phyloP scores from a whole-genome alignment of 1,284 basidiomycete genomes.

The Ustilago nuda region DNA sequence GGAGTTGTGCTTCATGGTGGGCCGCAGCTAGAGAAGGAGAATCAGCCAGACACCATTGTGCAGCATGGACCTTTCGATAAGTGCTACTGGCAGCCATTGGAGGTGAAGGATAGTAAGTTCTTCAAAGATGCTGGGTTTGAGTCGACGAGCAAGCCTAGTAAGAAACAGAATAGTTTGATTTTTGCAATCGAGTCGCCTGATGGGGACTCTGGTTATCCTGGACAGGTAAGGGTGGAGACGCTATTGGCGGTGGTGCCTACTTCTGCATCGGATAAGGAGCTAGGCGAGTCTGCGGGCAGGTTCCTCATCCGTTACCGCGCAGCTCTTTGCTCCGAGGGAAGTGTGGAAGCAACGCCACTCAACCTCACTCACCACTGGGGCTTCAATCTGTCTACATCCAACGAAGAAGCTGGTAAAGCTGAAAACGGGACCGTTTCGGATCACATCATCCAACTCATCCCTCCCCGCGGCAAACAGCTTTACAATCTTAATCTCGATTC shows the following conservation, averaged over 20 bases:
- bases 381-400: constrained; percentile 58
- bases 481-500: constrained; percentile 55
- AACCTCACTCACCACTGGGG: constrained; percentile 68
- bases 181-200: constrained; percentile 57
- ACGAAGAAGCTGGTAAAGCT: constrained; percentile 24
- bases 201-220: constrained; percentile 62
- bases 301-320: constrained; percentile 61
- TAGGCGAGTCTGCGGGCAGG: constrained; percentile 47
- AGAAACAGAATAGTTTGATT: constrained; percentile 37
- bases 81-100: constrained; percentile 54
- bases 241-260: constrained; percentile 45
- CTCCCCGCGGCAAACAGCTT: constrained; percentile 28
- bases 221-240: constrained; percentile 57
- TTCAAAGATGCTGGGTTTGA: constrained; percentile 36
- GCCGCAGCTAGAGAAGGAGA: constrained; percentile 38
- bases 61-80: constrained; percentile 63
- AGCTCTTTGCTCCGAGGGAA: constrained; percentile 33
- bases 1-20: constrained; percentile 64
- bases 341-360: constrained; percentile 57
- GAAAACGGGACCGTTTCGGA: constrained; percentile 46
- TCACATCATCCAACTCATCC: constrained; percentile 54
- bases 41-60: constrained; percentile 24
- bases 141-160: constrained; percentile 33
- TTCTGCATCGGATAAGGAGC: constrained; percentile 19
- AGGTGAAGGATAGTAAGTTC: constrained; percentile 34